Evolutionary conservation across 495 filamentous ascomycete species (phyloP), one percentile per base, ranked within the genome.

Genomic region (Neurospora africana): DNA sequence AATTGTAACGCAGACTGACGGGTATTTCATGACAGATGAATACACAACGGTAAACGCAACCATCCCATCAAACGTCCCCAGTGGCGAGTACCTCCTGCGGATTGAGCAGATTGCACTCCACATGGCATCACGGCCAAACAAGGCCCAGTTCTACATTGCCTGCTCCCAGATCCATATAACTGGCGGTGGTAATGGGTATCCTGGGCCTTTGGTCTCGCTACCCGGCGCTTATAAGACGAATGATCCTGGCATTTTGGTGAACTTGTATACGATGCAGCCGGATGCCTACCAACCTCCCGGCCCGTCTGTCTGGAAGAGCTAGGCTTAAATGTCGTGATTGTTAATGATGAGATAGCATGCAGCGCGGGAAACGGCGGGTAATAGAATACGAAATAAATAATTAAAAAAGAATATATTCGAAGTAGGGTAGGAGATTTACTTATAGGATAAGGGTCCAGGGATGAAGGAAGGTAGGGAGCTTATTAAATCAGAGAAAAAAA

Each of bases 91-190:
- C 71, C 84, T 90, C 13, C 77, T 89, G n/a, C 83, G 87, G 35
- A 84, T 84, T 4, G 88, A 89, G 74, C 84, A 87, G 23, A 85
- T 89, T 68, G 85, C 83, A 2, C 77, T 87, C 19, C 84, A 88
- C 73, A 77, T 81, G 71, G 86, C 84, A 8, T 76, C 71, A 10
- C 44, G 23, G 44, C 44, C 44, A 47, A 82, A 82, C 69, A 81
- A 82, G 69, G 83, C 87, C 0, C 86, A 87, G 77, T 83, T 87
- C 74, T 88, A 87, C 69, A 73, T 87, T 37, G 78, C 84, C 0
- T 90, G 87, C 72, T 85, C 84, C 27, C 88, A 90, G 78, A 76
- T 90, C 73, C 86, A 84, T 65, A 83, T 89, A 69, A 85, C 82
- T 6, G 84, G 85, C 6, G 80, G 83, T 27, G 87, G 87, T 6